Evolutionary conservation across 495 filamentous ascomycete species (phyloP), one percentile per base, ranked within the genome.

Genomic region (Tuber borchii): DNA sequence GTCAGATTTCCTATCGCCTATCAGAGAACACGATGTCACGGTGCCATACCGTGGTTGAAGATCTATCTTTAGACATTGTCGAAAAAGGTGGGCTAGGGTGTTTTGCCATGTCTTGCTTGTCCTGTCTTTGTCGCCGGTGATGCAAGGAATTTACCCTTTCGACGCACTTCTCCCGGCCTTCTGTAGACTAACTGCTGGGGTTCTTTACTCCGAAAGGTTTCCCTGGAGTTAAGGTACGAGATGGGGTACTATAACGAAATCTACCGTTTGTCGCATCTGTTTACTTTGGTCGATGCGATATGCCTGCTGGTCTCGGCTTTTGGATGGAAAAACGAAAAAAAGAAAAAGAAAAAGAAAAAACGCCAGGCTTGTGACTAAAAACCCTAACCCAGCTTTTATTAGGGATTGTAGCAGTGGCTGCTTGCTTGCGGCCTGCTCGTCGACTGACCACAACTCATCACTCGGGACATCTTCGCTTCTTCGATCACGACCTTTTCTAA

Each of bases 1-100:
- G 56, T 65, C n/a, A n/a, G n/a, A 65, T 65, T 65, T 31, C 56
- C n/a, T 31, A 65, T 65, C 56, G 26, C 56, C n/a, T 31, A 65
- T 65, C 56, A 12, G 31, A 65, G n/a, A 31, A 31, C 56, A 65
- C 56, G 10, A 65, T 65, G 56, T 65, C 56, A 65, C 56, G 56
- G 56, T 16, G 31, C 56, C n/a, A 65, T 65, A 65, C 56, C 26
- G 20, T 31, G 26, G n/a, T 61, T 31, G 2, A 65, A 17, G 3
- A 31, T 65, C 56, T 65, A 65, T 65, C n/a, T 65, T 65, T 65
- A 65, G 56, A 65, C n/a, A 31, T 26, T 31, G 56, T 31, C 1
- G 26, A 65, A 31, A 65, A 31, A 65, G n/a, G 26, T 65, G 56
- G 26, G 1, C n/a, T 31, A n/a, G 56, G n/a, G n/a, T 65, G 26